Conservation (phyloP, 148 eudicot genomes). For the Rhododendron henanense region DNA sequence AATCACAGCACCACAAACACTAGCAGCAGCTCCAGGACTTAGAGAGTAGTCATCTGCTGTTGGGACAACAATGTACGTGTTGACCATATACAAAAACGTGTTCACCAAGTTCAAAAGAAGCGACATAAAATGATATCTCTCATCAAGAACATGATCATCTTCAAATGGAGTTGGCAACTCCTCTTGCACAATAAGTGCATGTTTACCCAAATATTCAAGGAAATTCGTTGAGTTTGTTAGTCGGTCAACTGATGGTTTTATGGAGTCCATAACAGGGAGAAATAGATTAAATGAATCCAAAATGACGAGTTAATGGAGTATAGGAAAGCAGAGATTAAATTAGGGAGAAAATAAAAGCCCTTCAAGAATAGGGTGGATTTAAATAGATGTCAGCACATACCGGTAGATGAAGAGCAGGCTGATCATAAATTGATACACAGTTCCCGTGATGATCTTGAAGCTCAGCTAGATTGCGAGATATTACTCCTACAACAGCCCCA, state of each 20-base stretch:
- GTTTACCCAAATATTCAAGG: constrained; percentile 61
- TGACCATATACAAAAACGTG: constrained; percentile 68
- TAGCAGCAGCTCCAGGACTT: constrained; percentile 75
- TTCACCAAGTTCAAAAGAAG: constrained; percentile 54
- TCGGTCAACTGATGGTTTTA: constrained; percentile 55
- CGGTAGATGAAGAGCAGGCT: constrained; percentile 44
- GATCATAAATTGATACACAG: constrained; percentile 62
- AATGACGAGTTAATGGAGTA: neutral
- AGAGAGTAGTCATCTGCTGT: constrained; percentile 64
- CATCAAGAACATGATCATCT: constrained; percentile 40
- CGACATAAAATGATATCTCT: constrained; percentile 54
- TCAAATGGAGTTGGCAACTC: constrained; percentile 48
- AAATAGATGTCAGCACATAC: constrained; percentile 22
- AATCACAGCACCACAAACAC: constrained; percentile 66
- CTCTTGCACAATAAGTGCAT: constrained; percentile 62
- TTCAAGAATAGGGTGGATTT: neutral
- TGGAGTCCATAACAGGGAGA: constrained; percentile 39
- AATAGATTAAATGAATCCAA: too few relatives aligned
- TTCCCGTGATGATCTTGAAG: constrained; percentile 50
- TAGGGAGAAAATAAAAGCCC: neutral
- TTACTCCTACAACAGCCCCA: constrained; percentile 68
- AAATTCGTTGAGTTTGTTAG: constrained; percentile 55
- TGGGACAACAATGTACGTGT: constrained; percentile 64
- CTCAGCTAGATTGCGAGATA: constrained; percentile 63
- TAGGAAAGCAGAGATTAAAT: neutral